Percentiles rank a stretch among this genome's conserved stretches.
Conservation (phyloP, 1,284 basidiomycete genomes). For the Exsudoporus floridanus region DNA sequence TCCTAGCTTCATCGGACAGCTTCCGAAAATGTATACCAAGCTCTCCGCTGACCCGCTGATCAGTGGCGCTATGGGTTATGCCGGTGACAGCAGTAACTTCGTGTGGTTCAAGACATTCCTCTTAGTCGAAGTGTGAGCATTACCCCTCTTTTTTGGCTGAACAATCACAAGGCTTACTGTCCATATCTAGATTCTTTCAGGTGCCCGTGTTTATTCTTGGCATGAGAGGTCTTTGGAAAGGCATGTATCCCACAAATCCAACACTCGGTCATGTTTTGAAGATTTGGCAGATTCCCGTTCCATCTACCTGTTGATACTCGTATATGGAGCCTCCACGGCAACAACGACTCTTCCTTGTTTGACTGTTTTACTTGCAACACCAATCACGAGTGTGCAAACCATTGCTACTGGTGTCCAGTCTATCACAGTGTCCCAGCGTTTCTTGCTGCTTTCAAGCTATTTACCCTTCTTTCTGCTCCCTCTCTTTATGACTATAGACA, state of each 20-base stretch:
- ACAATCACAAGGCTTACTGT: constrained; percentile 20
- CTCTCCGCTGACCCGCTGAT: constrained; percentile 65
- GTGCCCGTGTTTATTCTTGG: constrained; percentile 75
- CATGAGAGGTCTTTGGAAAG: constrained; percentile 61
- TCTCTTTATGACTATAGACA: constrained; percentile 69
- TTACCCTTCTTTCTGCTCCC: constrained; percentile 76
- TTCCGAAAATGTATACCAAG: constrained; percentile 49
- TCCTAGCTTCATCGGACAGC: constrained; percentile 44
- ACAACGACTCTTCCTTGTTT: constrained; percentile 79
- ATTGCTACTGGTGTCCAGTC: constrained; percentile 37
- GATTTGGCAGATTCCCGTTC: constrained; percentile 40
- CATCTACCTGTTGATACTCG: constrained; percentile 58
- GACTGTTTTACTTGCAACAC: constrained; percentile 52
- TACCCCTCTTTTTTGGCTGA: constrained; percentile 7
- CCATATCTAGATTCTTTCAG: constrained; percentile 61
- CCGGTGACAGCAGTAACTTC: constrained; percentile 40
- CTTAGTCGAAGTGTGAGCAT: constrained; percentile 53
- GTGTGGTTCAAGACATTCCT: constrained; percentile 70
- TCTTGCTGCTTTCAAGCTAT: constrained; percentile 68
- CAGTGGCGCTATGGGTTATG: constrained; percentile 48
- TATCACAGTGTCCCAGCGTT: constrained; percentile 45
- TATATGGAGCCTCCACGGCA: constrained; percentile 76
- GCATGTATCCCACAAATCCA: constrained; percentile 34
- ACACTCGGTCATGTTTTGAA: neutral
- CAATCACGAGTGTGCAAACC: constrained; percentile 37